Conservation (phyloP, 1,284 basidiomycete genomes). For the Leccinum subfulvum region DNA sequence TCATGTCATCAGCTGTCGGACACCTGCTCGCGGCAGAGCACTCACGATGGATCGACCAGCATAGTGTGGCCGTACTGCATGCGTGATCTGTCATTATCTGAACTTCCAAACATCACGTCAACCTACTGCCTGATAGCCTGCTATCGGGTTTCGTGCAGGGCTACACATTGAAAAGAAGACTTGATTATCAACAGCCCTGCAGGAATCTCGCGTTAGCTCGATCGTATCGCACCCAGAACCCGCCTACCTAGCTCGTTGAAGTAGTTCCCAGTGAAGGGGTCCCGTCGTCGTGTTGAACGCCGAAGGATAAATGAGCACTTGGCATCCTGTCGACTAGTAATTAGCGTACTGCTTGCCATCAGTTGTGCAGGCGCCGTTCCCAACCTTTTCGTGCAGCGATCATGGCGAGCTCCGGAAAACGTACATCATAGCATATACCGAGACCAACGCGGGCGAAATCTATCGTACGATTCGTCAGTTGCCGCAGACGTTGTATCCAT, state of each 20-base stretch:
- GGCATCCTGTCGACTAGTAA: conserved; percentile 59
- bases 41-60: conserved; percentile 87
- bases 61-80: conserved; percentile 88
- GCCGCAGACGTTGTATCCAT: background rate
- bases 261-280: conserved; percentile 93
- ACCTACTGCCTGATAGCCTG: conserved; percentile 84
- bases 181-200: conserved; percentile 93
- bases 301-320: conserved; percentile 87
- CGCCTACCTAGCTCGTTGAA: conserved; percentile 79
- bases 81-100: conserved; percentile 1
- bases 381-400: conserved; percentile 84
- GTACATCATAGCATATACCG: conserved; percentile 89
- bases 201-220: conserved; percentile 12
- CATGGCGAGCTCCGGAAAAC: conserved; percentile 95
- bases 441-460: conserved; percentile 88
- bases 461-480: conserved; percentile 28
- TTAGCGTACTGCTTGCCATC: background rate
- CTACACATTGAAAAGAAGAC: conserved; percentile 95
- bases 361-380: conserved; percentile 10
- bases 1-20: conserved; percentile 11
- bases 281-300: conserved; percentile 94
- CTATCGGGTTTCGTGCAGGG: conserved; percentile 82
- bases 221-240: conserved; percentile 5
- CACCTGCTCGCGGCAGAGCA: background rate
- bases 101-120: background rate